Evolutionary conservation across 768 basidiomycete genomes (phyloP).

Genomic region (Favolaschia claudopus): DNA sequence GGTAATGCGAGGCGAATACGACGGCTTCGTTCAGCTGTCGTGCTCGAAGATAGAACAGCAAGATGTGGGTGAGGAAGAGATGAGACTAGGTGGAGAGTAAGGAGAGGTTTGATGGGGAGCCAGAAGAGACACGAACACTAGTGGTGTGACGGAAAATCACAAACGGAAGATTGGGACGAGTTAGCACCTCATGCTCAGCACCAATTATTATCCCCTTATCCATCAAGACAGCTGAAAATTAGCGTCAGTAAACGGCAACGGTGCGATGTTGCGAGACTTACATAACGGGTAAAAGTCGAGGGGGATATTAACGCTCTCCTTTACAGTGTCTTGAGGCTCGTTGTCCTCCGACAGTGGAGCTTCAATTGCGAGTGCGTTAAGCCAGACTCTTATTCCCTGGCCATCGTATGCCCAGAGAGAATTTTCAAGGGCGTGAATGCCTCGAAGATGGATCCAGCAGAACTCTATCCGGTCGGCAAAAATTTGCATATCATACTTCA

Average conservation of each 20-base stretch:
- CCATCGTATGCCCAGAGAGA: slow-evolving; percentile 98
- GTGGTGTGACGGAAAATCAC: slow-evolving; percentile 92
- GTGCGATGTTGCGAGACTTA: slow-evolving; percentile 49
- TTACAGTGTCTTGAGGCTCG: slow-evolving; percentile 59
- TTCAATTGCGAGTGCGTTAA: slow-evolving; percentile 94
- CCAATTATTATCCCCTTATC: slow-evolving; percentile 99
- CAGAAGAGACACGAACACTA: slow-evolving; percentile 61
- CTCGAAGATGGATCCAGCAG: slow-evolving; percentile 97
- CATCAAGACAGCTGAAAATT: slow-evolving; percentile 86
- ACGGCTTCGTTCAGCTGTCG: slow-evolving; percentile 79
- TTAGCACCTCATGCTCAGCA: slow-evolving; percentile 86
- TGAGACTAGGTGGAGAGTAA: slow-evolving; percentile 67
- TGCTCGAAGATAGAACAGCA: slow-evolving; percentile 80
- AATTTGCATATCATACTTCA: slow-evolving; percentile 97
- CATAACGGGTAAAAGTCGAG: slow-evolving; percentile 97
- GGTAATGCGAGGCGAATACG: slow-evolving; percentile 84
- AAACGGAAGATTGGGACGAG: slow-evolving; percentile 81
- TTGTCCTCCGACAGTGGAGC: slow-evolving; percentile 49
- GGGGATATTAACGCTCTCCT: slow-evolving; percentile 92
- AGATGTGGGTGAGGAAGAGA: slow-evolving; percentile 91
- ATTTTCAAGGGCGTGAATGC: slow-evolving; percentile 93
- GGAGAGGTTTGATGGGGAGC: slow-evolving; percentile 3
- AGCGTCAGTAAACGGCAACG: background rate
- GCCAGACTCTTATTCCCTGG: slow-evolving; percentile 87
- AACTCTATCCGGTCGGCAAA: slow-evolving; percentile 97